Evolutionary conservation across 2,329 filamentous ascomycete genomes (phyloP).

Genomic region (Immersiporthe knoxdaviesiana): DNA sequence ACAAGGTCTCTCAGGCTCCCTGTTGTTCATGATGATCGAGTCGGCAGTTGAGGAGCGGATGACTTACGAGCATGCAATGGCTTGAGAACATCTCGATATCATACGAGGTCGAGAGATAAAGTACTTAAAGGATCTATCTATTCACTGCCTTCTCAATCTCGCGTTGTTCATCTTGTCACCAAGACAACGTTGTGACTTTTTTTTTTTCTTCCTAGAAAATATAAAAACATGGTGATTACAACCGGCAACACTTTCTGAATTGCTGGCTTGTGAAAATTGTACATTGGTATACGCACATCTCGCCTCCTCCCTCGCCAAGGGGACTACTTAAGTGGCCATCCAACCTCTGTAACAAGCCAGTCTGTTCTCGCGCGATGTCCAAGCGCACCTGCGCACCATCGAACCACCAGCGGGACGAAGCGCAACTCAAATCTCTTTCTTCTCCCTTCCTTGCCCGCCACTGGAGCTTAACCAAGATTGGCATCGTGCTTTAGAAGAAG

Average conservation of each 20-base stretch:
- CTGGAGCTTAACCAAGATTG: background rate
- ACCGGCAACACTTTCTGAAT: background rate
- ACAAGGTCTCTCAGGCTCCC: background rate
- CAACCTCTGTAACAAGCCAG: slow-evolving; percentile 1
- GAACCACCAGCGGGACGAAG: slow-evolving; percentile 1
- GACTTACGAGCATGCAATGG: background rate
- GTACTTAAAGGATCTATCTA: too few species aligned
- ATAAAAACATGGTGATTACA: background rate
- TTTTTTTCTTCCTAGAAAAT: background rate
- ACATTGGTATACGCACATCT: too few species aligned
- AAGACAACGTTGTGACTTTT: background rate
- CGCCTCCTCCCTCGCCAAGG: background rate
- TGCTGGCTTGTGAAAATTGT: background rate
- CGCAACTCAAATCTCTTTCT: slow-evolving; percentile 4
- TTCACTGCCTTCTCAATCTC: background rate
- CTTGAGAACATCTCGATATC: background rate
- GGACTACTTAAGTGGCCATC: background rate
- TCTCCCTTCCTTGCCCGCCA: background rate
- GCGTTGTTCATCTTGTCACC: background rate
- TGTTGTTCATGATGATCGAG: background rate
- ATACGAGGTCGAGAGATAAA: background rate
- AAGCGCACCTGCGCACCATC: background rate
- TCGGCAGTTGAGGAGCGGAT: background rate
- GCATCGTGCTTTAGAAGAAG: background rate
- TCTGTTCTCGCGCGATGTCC: slow-evolving; percentile 4